phyloP scores from a whole-genome alignment of 1,139 yeast genomes.

The Geotrichum reessii region DNA sequence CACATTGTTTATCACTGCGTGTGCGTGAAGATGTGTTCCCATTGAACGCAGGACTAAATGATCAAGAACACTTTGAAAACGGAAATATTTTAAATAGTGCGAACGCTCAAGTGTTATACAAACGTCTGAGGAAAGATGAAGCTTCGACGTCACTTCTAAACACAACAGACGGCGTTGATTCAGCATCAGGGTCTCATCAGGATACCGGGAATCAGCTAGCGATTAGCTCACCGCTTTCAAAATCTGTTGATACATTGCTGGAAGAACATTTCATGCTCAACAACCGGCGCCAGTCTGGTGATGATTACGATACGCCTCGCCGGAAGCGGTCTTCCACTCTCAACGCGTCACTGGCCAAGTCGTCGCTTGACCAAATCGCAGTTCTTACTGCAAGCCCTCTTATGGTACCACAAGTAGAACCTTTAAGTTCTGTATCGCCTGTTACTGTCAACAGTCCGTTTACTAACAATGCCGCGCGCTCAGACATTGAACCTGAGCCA shows the following conservation, averaged over 20 bases:
- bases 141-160: background rate
- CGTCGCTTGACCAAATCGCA: constrained; percentile 2
- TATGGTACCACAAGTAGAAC: constrained; percentile 21
- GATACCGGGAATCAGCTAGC: background rate
- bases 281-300: background rate
- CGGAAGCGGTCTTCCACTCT: constrained; percentile 4
- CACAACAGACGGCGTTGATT: background rate
- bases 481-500: constrained; percentile 13
- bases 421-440: constrained; percentile 17
- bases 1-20: constrained; percentile 11
- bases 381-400: constrained; percentile 15
- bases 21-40: constrained; percentile 3
- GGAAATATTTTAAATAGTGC: background rate
- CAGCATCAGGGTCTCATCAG: background rate
- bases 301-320: background rate
- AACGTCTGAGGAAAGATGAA: background rate
- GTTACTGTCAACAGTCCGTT: constrained; percentile 21
- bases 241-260: background rate
- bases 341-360: constrained; percentile 5
- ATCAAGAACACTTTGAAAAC: background rate
- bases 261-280: background rate
- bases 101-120: background rate
- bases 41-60: background rate
- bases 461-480: constrained; percentile 7
- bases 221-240: background rate